phyloP scores from a whole-genome alignment of 192 early-diverging fungal genomes.

The Podila minutissima region DNA sequence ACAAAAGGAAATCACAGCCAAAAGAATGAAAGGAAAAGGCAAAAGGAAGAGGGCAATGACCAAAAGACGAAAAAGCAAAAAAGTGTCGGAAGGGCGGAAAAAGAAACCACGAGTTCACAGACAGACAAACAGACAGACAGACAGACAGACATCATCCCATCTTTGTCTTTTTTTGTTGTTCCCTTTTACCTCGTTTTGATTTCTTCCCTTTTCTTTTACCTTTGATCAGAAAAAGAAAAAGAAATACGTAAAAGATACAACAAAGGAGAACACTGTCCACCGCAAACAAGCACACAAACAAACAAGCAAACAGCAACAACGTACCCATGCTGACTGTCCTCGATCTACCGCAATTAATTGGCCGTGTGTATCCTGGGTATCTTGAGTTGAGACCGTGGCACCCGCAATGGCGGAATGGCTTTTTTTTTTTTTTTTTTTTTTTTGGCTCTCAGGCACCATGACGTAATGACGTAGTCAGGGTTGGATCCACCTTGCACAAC shows the following conservation, averaged over 20 bases:
- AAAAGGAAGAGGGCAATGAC: background rate
- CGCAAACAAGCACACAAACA: background rate
- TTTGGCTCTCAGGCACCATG: no score
- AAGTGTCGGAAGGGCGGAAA: background rate
- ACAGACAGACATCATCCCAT: no score
- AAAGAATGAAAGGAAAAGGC: background rate
- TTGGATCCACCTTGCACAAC: no score
- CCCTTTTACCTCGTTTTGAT: slow-evolving; percentile 2
- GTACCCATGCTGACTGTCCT: no score
- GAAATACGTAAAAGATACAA: slow-evolving; percentile 1
- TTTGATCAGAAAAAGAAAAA: slow-evolving; percentile 6
- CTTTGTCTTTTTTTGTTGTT: background rate
- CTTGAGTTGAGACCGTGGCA: no score
- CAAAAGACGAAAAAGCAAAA: background rate
- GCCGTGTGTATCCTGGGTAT: no score
- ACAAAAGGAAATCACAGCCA: background rate
- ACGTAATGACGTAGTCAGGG: no score
- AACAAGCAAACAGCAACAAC: background rate
- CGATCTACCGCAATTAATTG: no score
- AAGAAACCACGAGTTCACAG: background rate
- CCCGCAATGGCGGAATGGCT: no score
- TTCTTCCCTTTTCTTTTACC: slow-evolving; percentile 11
- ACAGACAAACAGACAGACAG: no score
- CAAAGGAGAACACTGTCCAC: slow-evolving; percentile 7
- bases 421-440: no score